Evolutionary conservation across 305 asterid species (phyloP), one percentile per base, ranked within the genome.

Genomic region (Rubia peregrina): DNA sequence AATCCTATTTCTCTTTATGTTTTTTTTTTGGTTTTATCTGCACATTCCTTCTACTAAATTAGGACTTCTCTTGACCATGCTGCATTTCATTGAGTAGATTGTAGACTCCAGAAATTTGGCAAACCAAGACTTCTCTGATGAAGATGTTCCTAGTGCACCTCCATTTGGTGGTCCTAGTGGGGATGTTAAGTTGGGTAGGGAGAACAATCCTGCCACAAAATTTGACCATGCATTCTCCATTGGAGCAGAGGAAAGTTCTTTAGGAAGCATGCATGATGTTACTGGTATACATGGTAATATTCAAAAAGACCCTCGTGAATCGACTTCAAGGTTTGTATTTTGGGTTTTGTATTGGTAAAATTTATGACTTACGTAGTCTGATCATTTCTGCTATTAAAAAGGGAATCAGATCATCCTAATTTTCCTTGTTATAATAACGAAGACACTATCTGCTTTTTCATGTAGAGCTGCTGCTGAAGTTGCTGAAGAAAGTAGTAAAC

Each of bases 141-240:
- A 84, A 70, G 87, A 83, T 75, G 57, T 80, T 57, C 86, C 88
- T 59, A 84, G 86, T 79, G 88, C 88, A 48, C 88, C 88, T 65
- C 88, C 88, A 41, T 75, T 84, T 70, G 67, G 79, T 79, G 81
- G 77, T 67, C 68, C 83, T 62, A 68, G 77, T 69, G 79, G 71
- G 7, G 83, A 84, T 69, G 78, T 79, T 67, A 78, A 80, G 75
- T 76, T 67, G 14, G 83, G 69, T 38, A 66, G 48, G 59, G 88
- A 73, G 14, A 68, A 71, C 46, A 42, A 60, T 74, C 75, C 79
- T 19, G 67, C 80, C 71, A 69, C 80, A 24, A 73, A 68, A 57
- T 63, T 69, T 21, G 71, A 75, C 42, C 30, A 67, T 33, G 26
- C 33, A 57, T 67, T 66, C 67, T 65, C 77, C 19, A 53, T 57